Percentiles rank a stretch among this genome's conserved stretches.
Evolutionary conservation across 257 asterid genomes (phyloP).

Genomic region (Lavandula angustifolia): DNA sequence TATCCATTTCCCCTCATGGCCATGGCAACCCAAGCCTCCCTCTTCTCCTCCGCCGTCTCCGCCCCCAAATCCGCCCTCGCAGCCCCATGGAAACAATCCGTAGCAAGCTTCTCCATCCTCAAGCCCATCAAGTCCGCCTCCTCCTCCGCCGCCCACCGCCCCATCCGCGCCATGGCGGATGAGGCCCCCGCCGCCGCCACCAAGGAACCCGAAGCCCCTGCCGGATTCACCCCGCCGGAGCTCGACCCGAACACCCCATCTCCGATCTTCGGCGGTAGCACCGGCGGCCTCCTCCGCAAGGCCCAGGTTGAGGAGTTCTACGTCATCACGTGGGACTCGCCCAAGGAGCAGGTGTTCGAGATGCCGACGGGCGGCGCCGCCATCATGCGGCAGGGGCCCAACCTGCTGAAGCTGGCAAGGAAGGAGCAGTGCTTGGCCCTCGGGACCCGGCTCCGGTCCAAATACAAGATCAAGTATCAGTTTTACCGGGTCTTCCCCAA

Average conservation of each 20-base stretch:
- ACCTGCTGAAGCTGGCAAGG: conserved; percentile 76
- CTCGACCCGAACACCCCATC: conserved; percentile 94
- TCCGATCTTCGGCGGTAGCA: conserved; percentile 94
- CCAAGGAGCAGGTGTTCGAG: conserved; percentile 93
- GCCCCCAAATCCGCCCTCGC: conserved; percentile 38
- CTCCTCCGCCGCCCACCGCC: conserved; percentile 34
- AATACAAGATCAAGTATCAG: conserved; percentile 87
- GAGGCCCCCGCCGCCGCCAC: conserved; percentile 42
- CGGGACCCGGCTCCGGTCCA: conserved; percentile 80
- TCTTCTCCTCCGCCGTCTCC: conserved; percentile 69
- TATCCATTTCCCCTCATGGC: no score
- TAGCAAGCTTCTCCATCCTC: conserved; percentile 43
- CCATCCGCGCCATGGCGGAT: conserved; percentile 72
- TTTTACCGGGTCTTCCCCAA: conserved; percentile 91
- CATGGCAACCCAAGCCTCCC: conserved; percentile 86
- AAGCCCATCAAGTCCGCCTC: conserved; percentile 40
- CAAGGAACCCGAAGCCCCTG: conserved; percentile 56
- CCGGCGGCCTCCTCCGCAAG: conserved; percentile 86
- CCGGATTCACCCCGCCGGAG: conserved; percentile 84
- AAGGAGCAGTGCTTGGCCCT: conserved; percentile 93
- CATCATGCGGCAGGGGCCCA: conserved; percentile 87
- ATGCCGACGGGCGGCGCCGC: conserved; percentile 99
- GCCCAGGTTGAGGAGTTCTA: conserved; percentile 95
- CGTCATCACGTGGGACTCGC: conserved; percentile 93
- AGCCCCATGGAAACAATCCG: conserved; percentile 61